phyloP scores from a whole-genome alignment of 2,329 filamentous ascomycete species.

The Fusarium torreyae region DNA sequence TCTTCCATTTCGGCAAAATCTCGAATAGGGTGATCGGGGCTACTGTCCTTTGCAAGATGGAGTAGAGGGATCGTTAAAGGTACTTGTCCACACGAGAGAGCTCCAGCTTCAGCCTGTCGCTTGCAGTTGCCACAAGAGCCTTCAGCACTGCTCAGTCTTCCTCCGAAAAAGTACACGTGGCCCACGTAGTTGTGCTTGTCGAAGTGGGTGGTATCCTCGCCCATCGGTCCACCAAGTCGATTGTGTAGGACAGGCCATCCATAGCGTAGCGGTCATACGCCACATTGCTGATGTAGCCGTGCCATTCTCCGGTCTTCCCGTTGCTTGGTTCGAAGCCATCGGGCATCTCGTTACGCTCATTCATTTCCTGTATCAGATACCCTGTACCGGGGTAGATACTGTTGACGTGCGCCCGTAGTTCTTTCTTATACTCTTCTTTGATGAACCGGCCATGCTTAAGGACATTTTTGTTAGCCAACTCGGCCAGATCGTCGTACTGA shows the following conservation, averaged over 20 bases:
- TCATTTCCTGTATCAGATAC: background rate
- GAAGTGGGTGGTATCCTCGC: background rate
- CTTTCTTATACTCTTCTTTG: background rate
- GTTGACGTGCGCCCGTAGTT: background rate
- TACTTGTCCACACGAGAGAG: background rate
- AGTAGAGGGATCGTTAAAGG: background rate
- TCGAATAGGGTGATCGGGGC: accelerated
- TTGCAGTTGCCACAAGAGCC: background rate
- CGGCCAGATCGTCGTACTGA: background rate
- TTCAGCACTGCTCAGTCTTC: background rate
- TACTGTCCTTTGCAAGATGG: background rate
- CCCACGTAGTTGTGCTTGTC: background rate
- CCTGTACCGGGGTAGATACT: background rate
- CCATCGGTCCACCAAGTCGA: background rate
- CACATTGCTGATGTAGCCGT: background rate
- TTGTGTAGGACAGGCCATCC: background rate
- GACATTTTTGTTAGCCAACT: background rate
- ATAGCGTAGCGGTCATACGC: background rate
- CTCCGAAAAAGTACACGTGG: background rate
- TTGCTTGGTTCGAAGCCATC: accelerated
- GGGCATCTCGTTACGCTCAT: accelerated
- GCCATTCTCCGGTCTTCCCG: accelerated
- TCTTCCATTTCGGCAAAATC: background rate
- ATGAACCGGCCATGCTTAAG: background rate
- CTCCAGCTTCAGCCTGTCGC: background rate